A percentile compares a stretch with the other conserved stretches of the same genome.
Conservation (phyloP, 2,329 filamentous ascomycete species). For the Taxawa tesnikishii region DNA sequence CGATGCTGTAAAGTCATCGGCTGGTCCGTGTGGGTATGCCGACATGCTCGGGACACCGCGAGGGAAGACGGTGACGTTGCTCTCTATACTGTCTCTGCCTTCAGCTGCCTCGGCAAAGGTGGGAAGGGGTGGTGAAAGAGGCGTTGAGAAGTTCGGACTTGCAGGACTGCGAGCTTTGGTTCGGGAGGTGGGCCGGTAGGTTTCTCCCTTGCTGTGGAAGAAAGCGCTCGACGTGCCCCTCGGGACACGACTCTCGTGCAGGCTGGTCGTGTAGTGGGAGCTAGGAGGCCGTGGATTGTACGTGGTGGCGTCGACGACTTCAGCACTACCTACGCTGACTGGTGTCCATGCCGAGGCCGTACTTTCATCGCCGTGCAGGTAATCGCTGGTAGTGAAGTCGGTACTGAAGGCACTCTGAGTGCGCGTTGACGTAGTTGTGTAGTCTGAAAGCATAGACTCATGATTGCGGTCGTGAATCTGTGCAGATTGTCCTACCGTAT, state of each 20-base stretch:
- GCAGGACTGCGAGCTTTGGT: background rate
- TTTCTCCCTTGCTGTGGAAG: background rate
- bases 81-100: background rate
- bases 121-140: too few species aligned
- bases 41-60: background rate
- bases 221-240: background rate
- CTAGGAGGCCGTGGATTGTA: constrained; percentile 20
- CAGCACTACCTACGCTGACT: constrained; percentile 6
- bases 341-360: constrained; percentile 15
- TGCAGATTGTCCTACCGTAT: constrained; percentile 11
- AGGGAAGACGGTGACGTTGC: background rate
- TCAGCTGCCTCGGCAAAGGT: background rate
- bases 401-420: constrained; percentile 4
- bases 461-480: constrained; percentile 17
- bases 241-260: background rate
- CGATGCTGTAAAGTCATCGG: too few species aligned
- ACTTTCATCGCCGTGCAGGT: constrained; percentile 2
- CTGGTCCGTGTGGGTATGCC: background rate
- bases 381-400: constrained; percentile 6
- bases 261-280: constrained; percentile 30
- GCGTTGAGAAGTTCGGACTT: background rate
- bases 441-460: too few species aligned
- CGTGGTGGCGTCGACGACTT: constrained; percentile 3
- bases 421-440: constrained; percentile 16
- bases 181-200: background rate